Conservation (phyloP, 208 protist species). For the Wallacemonas collosoma region DNA sequence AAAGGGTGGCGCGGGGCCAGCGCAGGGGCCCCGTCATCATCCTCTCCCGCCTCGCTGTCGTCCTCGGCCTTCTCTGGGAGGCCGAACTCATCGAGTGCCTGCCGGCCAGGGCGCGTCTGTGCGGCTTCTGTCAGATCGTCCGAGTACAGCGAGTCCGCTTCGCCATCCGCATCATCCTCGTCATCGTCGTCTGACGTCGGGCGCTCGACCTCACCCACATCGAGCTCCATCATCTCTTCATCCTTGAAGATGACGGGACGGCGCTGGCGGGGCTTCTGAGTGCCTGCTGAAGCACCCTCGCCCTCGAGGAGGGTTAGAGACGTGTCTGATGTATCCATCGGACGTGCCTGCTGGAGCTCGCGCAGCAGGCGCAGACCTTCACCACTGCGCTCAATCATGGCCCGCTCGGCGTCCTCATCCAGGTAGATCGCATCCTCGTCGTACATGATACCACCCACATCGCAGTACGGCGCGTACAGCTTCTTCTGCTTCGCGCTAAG, state of each 20-base stretch:
- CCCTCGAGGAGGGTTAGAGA: slow-evolving; percentile 60
- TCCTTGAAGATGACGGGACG: slow-evolving; percentile 78
- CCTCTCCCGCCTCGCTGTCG: slow-evolving; percentile 32
- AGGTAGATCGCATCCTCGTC: slow-evolving; percentile 99
- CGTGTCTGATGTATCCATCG: slow-evolving; percentile 66
- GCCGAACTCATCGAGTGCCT: slow-evolving; percentile 27
- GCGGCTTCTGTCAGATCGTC: slow-evolving; percentile 24
- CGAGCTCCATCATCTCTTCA: slow-evolving; percentile 86
- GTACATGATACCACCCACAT: slow-evolving; percentile 98
- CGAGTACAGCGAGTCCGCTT: slow-evolving; percentile 19
- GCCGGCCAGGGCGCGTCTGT: slow-evolving; percentile 2
- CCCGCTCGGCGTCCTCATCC: slow-evolving; percentile 83
- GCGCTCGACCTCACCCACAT: slow-evolving; percentile 52
- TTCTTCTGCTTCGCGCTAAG: slow-evolving; percentile 94
- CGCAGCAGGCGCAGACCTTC: slow-evolving; percentile 81
- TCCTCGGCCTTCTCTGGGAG: slow-evolving; percentile 30
- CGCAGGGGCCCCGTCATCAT: slow-evolving; percentile 34
- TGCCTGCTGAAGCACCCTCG: slow-evolving; percentile 59
- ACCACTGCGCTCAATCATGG: slow-evolving; percentile 77
- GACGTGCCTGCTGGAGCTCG: slow-evolving; percentile 73
- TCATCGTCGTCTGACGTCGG: slow-evolving; percentile 52
- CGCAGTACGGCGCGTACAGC: slow-evolving; percentile 98
- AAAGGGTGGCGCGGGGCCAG: slow-evolving; percentile 64
- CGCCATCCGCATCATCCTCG: slow-evolving; percentile 33
- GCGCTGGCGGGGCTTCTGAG: slow-evolving; percentile 44